Percentiles rank a stretch among this genome's conserved stretches.
These are phyloP conservation scores for Huntiella omanensis DNA, from an alignment of 2,329 filamentous ascomycete species.

Conservation along the genomic window DNA sequence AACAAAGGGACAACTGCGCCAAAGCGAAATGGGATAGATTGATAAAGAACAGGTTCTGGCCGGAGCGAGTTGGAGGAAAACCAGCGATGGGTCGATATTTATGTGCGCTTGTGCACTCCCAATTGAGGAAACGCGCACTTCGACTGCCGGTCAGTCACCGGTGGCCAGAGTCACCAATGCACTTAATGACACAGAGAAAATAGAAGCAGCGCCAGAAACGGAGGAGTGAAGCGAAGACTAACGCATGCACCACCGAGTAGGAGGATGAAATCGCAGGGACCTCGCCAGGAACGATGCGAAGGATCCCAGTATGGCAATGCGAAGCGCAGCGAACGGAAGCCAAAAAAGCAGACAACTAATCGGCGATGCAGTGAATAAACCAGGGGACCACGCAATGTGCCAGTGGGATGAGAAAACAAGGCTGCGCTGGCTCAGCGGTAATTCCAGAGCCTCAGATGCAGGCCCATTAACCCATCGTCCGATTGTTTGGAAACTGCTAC, in stretches of 20 bases:
- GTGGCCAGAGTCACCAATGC: background rate
- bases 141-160: background rate
- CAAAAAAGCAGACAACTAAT: too few relatives aligned
- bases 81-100: conserved; percentile 3
- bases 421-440: too few relatives aligned
- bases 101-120: conserved; percentile 5
- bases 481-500: too few relatives aligned
- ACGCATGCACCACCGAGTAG: background rate
- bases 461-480: too few relatives aligned
- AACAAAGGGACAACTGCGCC: too few relatives aligned
- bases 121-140: background rate
- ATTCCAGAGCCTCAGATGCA: too few relatives aligned
- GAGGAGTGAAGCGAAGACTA: background rate
- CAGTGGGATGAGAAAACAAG: too few relatives aligned
- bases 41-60: too few relatives aligned
- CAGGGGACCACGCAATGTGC: too few relatives aligned
- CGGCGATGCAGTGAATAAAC: too few relatives aligned
- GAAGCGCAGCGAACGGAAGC: conserved; percentile 3
- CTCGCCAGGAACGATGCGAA: background rate
- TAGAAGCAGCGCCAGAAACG: background rate
- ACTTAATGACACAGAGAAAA: background rate
- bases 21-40: too few relatives aligned
- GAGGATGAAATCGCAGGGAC: background rate
- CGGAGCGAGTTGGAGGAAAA: background rate
- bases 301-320: background rate